These are phyloP conservation scores for Avicennia marina DNA, from an alignment of 257 asterid genomes.

Conservation along the genomic window DNA sequence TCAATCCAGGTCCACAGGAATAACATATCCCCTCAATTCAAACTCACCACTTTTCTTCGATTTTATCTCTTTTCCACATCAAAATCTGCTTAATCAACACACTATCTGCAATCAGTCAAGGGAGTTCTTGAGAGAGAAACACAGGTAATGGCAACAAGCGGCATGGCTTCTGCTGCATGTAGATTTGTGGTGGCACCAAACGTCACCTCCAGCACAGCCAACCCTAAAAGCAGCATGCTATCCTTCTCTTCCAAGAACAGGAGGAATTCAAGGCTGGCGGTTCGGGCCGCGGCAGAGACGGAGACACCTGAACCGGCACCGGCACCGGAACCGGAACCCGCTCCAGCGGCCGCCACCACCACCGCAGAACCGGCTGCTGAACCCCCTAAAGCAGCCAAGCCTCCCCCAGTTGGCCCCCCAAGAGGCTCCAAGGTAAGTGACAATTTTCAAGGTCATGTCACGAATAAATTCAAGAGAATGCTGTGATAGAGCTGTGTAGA, in stretches of 20 bases:
- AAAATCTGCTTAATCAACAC: too few relatives aligned
- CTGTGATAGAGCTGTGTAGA: too few relatives aligned
- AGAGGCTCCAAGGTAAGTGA: constrained; percentile 66
- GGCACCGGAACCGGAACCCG: constrained; percentile 18
- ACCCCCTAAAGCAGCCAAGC: too few relatives aligned
- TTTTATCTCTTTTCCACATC: constrained; percentile 11
- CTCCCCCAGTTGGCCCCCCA: constrained; percentile 89
- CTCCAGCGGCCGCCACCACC: constrained; percentile 26
- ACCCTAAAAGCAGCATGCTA: constrained; percentile 22
- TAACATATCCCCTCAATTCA: constrained; percentile 47
- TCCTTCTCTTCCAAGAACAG: constrained; percentile 40
- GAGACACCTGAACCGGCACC: constrained; percentile 24
- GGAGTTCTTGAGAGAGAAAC: constrained; percentile 7
- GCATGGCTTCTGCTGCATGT: constrained; percentile 69
- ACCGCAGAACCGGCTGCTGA: constrained; percentile 28
- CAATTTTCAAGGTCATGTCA: background rate
- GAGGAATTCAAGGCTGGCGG: constrained; percentile 45
- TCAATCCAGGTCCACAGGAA: constrained; percentile 52
- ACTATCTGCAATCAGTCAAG: too few relatives aligned
- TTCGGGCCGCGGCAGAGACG: constrained; percentile 46
- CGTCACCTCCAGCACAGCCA: constrained; percentile 25
- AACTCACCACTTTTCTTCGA: constrained; percentile 13
- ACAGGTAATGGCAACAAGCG: constrained; percentile 60
- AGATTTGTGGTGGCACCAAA: constrained; percentile 53
- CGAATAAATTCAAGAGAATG: too few relatives aligned